Conservation (phyloP, 2,329 filamentous ascomycete species). For the Fusarium robinianum region DNA sequence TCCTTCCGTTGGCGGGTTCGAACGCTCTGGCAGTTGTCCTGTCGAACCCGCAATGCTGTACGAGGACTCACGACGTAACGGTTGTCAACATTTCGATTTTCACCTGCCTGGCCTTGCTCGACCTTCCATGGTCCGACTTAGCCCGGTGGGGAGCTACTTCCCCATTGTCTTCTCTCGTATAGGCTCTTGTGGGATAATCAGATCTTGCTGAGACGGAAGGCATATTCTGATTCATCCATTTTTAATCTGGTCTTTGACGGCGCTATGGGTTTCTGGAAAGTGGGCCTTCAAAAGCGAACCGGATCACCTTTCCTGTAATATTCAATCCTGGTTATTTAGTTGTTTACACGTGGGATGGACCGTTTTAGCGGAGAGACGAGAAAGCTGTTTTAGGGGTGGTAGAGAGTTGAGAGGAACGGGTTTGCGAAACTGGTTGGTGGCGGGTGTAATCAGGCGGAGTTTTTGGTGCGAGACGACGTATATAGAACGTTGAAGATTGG, state of each 20-base stretch:
- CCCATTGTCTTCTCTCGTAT: no score
- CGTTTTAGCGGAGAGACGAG: no score
- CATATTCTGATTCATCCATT: conserved; percentile 12
- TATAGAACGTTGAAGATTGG: no score
- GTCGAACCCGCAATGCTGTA: conserved; percentile 10
- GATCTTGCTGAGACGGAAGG: no score
- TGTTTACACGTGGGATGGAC: conserved; percentile 21
- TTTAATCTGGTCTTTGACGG: conserved; percentile 26
- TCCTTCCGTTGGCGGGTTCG: background rate
- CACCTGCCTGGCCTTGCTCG: background rate
- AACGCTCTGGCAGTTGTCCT: background rate
- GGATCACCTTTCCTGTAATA: conserved; percentile 38
- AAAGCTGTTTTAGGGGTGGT: no score
- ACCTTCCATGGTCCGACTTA: conserved; percentile 9
- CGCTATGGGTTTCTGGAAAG: conserved; percentile 26
- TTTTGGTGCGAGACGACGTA: no score
- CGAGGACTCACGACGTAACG: conserved; percentile 26
- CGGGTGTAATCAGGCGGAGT: conserved; percentile 19
- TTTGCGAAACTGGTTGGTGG: conserved; percentile 15
- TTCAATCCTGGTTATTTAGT: conserved; percentile 39
- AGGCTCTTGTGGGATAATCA: no score
- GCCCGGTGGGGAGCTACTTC: no score
- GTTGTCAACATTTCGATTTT: conserved; percentile 27
- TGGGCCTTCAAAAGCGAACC: conserved; percentile 23
- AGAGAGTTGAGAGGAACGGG: conserved; percentile 20